These are phyloP conservation scores for Phanerochaete carnosa DNA, from an alignment of 768 basidiomycete genomes.

Conservation along the genomic window DNA sequence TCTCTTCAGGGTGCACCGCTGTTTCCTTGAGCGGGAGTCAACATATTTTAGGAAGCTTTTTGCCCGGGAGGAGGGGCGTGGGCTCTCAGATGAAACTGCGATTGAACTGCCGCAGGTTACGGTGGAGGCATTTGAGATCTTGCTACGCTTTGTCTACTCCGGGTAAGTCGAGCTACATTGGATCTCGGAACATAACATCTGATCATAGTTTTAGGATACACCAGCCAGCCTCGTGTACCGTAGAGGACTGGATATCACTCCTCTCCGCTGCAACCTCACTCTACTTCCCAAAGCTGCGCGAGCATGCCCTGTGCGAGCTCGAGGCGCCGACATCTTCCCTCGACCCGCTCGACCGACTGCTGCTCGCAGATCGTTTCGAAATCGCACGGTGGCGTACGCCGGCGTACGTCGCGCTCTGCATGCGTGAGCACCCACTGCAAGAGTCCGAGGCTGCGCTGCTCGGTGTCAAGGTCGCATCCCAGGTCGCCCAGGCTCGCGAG, in stretches of 20 bases:
- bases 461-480: conserved; percentile 2
- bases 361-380: conserved; percentile 6
- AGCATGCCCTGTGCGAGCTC: conserved; percentile 6
- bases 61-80: conserved; percentile 14
- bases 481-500: conserved; percentile 9
- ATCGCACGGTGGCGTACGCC: conserved; percentile 3
- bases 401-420: conserved; percentile 10
- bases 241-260: conserved; percentile 35
- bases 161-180: conserved; percentile 26
- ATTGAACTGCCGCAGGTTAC: conserved; percentile 32
- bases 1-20: conserved; percentile 39
- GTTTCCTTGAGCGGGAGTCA: conserved; percentile 35
- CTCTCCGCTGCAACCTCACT: conserved; percentile 37
- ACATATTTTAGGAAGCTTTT: conserved; percentile 35
- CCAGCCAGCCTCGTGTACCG: conserved; percentile 13
- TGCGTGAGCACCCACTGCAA: background rate
- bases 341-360: conserved; percentile 11
- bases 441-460: conserved; percentile 8
- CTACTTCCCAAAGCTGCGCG: conserved; percentile 10
- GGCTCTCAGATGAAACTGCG: conserved; percentile 29
- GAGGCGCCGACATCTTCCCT: background rate
- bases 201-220: conserved; percentile 12
- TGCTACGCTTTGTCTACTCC: conserved; percentile 37
- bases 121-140: conserved; percentile 31
- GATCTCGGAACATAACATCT: background rate